Evolutionary conservation across 2,329 filamentous ascomycete species (phyloP), one percentile per base, ranked within the genome.

Genomic region (Sarocladium strictum): DNA sequence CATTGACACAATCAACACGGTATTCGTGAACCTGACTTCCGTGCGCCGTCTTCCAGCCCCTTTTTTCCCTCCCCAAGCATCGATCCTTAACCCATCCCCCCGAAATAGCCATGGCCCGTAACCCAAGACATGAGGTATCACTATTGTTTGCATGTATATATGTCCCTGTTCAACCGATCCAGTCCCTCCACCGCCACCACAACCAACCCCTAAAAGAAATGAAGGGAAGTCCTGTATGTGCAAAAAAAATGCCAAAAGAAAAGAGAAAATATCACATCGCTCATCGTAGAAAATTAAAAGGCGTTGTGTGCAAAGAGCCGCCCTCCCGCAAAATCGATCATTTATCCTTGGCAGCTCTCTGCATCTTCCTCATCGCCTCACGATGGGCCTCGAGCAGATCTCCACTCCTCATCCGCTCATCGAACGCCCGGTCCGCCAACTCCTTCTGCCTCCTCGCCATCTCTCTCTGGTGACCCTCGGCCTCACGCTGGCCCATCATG

Each of bases 291-390:
- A 23, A 47, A 47, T 21, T 15, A 26, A 23, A n/a, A n/a, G n/a
- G n/a, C n/a, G 41, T 15, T 37, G 6, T 32, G 32, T 21, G 19
- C 33, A 3, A 51, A 54, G 53, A 41, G n/a, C 6, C 19, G 19
- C n/a, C n/a, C n/a, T n/a, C n/a, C n/a, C n/a, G n/a, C n/a, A n/a
- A n/a, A n/a, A n/a, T n/a, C n/a, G n/a, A 33, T 58, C 27, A 64
- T 53, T 55, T 50, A 38, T 73, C 64, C 60, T 68, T 73, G 1
- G 73, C 72, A 23, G 65, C 61, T 33, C 68, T 70, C 63, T 96
- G 91, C 85, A 97, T 87, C 67, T 78, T 85, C 58, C 87, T 78
- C 80, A 97, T 79, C 1, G 87, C 89, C 59, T 92, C 86, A 19
- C 87, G 79, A 67, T 97, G 92, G 21, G 85, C 79, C 45, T 89